phyloP scores from a whole-genome alignment of 177 flowering plant species.

The Tripterygium wilfordii region DNA sequence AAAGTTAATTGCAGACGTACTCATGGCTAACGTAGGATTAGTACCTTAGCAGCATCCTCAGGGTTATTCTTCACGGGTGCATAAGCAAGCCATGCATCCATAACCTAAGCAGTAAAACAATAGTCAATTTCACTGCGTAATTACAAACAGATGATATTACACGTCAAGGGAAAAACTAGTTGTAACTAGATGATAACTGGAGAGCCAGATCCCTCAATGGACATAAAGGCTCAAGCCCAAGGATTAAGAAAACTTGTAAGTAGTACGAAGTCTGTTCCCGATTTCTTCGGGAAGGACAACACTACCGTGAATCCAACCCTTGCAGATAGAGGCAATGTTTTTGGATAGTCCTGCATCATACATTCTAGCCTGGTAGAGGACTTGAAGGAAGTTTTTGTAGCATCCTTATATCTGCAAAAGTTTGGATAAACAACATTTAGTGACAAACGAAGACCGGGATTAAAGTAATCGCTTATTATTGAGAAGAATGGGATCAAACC shows the following conservation, averaged over 20 bases:
- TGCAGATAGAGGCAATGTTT: conserved; percentile 85
- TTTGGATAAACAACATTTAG: neutral
- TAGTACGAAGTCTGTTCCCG: neutral
- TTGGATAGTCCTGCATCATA: conserved; percentile 99
- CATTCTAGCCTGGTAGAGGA: conserved; percentile 97
- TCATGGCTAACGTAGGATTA: neutral
- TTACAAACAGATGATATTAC: no score
- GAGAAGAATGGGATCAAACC: no score
- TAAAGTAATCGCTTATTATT: no score
- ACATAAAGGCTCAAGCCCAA: no score
- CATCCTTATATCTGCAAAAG: conserved; percentile 78
- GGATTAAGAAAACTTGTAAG: no score
- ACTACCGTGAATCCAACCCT: conserved; percentile 94
- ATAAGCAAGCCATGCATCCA: conserved; percentile 97
- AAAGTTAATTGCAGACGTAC: neutral
- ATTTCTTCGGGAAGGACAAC: neutral
- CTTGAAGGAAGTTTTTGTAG: conserved; percentile 84
- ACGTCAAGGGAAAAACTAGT: neutral
- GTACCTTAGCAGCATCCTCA: conserved; percentile 97
- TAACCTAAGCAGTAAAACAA: conserved; percentile 44
- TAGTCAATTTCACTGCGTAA: no score
- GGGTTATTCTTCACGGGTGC: conserved; percentile 99
- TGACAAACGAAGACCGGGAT: no score
- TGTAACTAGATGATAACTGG: neutral
- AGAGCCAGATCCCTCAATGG: no score